These are phyloP conservation scores for Agaricus subrufescens DNA, from an alignment of 768 basidiomycete genomes.

Conservation along the genomic window DNA sequence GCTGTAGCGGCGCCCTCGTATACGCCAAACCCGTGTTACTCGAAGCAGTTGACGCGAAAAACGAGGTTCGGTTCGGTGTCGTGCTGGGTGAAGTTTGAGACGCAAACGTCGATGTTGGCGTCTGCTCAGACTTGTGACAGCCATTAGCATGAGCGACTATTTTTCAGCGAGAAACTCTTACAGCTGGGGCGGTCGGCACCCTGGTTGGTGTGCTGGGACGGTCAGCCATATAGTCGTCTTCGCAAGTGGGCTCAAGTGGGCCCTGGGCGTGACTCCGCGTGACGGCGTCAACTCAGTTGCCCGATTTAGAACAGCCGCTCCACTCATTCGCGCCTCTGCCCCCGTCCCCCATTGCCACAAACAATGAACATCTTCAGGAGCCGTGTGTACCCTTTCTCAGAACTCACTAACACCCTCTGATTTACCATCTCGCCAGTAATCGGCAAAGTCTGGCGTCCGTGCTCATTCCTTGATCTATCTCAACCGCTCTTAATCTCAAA, in stretches of 20 bases:
- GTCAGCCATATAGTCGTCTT: too few relatives aligned
- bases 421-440: slow-evolving; percentile 49
- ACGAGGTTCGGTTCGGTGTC: slow-evolving; percentile 21
- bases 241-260: too few relatives aligned
- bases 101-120: slow-evolving; percentile 30
- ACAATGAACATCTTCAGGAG: slow-evolving; percentile 84
- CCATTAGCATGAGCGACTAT: neutral
- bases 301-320: slow-evolving; percentile 6
- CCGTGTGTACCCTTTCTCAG: slow-evolving; percentile 41
- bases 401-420: neutral
- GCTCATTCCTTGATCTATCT: slow-evolving; percentile 9
- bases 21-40: neutral
- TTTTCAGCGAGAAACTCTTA: neutral
- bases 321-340: slow-evolving; percentile 12
- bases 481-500: slow-evolving; percentile 10
- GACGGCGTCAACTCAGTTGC: slow-evolving; percentile 29
- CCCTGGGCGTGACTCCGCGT: slow-evolving; percentile 11
- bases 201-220: neutral
- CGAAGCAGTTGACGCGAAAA: neutral
- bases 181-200: neutral
- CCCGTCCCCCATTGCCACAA: slow-evolving; percentile 1
- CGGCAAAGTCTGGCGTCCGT: slow-evolving; percentile 93
- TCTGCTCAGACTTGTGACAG: slow-evolving; percentile 12
- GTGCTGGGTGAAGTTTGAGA: slow-evolving; percentile 20
- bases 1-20: slow-evolving; percentile 15